phyloP scores from a whole-genome alignment of 306 rosid genomes.

The Corylus americana region DNA sequence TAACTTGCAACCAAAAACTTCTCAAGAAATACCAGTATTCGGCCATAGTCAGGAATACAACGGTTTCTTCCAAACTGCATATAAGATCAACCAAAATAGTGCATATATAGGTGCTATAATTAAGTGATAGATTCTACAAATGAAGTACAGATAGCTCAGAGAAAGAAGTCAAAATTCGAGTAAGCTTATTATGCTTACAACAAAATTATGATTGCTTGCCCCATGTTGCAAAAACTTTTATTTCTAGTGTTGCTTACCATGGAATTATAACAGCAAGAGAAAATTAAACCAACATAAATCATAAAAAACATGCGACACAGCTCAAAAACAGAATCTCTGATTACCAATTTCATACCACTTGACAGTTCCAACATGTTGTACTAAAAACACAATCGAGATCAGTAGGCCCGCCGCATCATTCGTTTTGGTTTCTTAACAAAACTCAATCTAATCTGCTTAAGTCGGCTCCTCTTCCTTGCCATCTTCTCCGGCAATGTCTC shows the following conservation, averaged over 20 bases:
- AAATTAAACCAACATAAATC: slow-evolving; percentile 1
- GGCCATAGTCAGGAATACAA: too few species aligned
- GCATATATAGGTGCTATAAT: too few species aligned
- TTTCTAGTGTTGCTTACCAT: background rate
- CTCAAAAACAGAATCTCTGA: slow-evolving; percentile 13
- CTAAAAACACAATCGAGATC: slow-evolving; percentile 8
- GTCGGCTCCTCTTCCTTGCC: slow-evolving; percentile 87
- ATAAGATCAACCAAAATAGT: background rate
- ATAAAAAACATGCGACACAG: slow-evolving; percentile 23
- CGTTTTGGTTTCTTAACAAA: slow-evolving; percentile 70
- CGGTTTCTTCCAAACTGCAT: slow-evolving; percentile 35
- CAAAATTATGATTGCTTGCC: background rate
- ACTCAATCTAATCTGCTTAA: slow-evolving; percentile 77
- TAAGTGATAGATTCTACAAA: background rate
- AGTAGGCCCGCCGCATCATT: slow-evolving; percentile 42
- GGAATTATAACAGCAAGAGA: background rate
- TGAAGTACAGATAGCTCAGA: background rate
- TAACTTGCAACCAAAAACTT: too few species aligned
- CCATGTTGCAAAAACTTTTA: background rate
- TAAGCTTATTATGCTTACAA: background rate
- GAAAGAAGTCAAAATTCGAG: background rate
- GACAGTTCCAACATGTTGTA: background rate
- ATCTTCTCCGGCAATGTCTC: slow-evolving; percentile 88
- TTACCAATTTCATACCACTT: slow-evolving; percentile 18
- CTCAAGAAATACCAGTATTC: too few species aligned